phyloP scores from a whole-genome alignment of 2,329 filamentous ascomycete species.

The Aaosphaeria pasadenensis region DNA sequence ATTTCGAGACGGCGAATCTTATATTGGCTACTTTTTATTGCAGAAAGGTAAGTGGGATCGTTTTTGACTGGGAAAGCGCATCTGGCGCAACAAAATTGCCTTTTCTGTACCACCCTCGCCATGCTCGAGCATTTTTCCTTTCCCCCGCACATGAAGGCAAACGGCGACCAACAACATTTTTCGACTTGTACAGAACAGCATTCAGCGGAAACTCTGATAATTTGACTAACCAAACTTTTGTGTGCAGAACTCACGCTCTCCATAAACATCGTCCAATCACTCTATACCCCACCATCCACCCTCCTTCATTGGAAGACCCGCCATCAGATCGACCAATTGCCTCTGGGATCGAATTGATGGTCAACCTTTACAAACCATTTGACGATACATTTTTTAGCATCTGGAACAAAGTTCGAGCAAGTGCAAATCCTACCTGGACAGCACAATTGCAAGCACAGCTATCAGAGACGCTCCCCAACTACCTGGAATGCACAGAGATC shows the following conservation, averaged over 20 bases:
- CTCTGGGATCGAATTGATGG: slow-evolving; percentile 58
- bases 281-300: slow-evolving; percentile 57
- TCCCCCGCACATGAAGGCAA: neutral
- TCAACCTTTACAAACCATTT: slow-evolving; percentile 60
- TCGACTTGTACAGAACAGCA: neutral
- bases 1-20: slow-evolving; percentile 54
- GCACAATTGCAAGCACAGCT: slow-evolving; percentile 50
- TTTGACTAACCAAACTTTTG: too few species aligned
- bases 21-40: slow-evolving; percentile 63
- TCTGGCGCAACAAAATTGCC: too few species aligned
- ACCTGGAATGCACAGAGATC: slow-evolving; percentile 59
- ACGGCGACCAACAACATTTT: too few species aligned
- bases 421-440: slow-evolving; percentile 47
- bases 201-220: too few species aligned
- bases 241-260: slow-evolving; percentile 58
- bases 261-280: slow-evolving; percentile 63
- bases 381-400: slow-evolving; percentile 62
- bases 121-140: neutral
- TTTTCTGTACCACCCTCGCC: neutral
- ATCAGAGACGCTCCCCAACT: slow-evolving; percentile 52
- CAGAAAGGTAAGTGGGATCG: slow-evolving; percentile 49
- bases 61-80: neutral
- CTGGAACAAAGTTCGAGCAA: slow-evolving; percentile 58
- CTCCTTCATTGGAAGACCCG: slow-evolving; percentile 50
- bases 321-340: slow-evolving; percentile 55